A percentile compares a stretch with the other conserved stretches of the same genome.
Evolutionary conservation across 495 filamentous ascomycete genomes (phyloP).

Genomic region (Oidiodendron maius): DNA sequence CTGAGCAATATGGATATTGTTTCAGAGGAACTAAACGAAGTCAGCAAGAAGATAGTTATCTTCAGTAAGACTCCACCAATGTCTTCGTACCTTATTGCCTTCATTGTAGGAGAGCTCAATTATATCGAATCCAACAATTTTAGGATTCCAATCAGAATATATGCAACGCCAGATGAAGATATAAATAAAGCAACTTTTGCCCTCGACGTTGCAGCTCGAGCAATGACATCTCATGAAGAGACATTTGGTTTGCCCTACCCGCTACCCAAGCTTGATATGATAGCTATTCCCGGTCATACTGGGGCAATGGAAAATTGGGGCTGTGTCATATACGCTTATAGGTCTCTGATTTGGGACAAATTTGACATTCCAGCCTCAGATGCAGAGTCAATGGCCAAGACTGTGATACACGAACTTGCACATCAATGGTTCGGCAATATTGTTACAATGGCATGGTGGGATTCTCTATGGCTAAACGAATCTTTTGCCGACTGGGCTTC

Average conservation of each 20-base stretch:
- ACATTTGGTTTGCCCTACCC: conserved; percentile 69
- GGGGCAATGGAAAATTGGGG: conserved; percentile 99
- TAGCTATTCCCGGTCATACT: conserved; percentile 79
- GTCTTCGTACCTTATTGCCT: conserved; percentile 75
- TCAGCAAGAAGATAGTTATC: conserved; percentile 59
- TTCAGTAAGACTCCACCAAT: conserved; percentile 71
- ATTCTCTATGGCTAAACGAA: conserved; percentile 96
- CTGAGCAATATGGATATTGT: conserved; percentile 78
- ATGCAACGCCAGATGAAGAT: conserved; percentile 81
- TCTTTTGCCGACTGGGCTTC: conserved; percentile 90
- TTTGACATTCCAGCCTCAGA: conserved; percentile 96
- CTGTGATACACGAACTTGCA: conserved; percentile 91
- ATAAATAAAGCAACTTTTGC: conserved; percentile 82
- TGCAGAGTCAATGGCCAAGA: conserved; percentile 84
- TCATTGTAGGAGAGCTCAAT: conserved; percentile 71
- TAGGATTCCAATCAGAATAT: conserved; percentile 70
- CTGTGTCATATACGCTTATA: conserved; percentile 87
- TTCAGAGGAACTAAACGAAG: conserved; percentile 47
- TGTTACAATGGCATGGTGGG: conserved; percentile 99
- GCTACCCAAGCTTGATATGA: conserved; percentile 90
- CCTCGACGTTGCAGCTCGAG: conserved; percentile 75
- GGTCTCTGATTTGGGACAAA: conserved; percentile 89
- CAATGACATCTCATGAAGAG: conserved; percentile 89
- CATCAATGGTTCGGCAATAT: conserved; percentile 99
- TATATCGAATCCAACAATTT: conserved; percentile 70